Conservation (phyloP, 164 flowering plant genomes). For the Annona cherimola region DNA sequence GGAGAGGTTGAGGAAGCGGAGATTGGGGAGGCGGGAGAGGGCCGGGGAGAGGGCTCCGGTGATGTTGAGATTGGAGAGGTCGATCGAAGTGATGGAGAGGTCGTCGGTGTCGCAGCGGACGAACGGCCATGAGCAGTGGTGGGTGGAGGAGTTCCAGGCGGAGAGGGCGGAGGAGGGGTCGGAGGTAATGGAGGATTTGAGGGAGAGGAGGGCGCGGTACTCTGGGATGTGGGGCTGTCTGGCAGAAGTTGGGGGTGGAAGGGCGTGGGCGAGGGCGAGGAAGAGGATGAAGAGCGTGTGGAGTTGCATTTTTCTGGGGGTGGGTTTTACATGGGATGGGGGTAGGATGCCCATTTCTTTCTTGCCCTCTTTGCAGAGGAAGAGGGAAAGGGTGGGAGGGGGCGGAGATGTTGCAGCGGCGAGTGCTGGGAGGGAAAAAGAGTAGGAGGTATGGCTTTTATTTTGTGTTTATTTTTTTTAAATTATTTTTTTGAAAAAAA, state of each 20-base stretch:
- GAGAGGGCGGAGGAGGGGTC: constrained; percentile 47
- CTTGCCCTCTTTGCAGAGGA: neutral
- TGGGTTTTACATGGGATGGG: neutral
- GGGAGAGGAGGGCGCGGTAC: constrained; percentile 48
- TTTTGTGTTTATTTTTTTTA: neutral
- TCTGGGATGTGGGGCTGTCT: constrained; percentile 36
- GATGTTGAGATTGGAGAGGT: constrained; percentile 57
- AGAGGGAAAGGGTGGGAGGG: constrained; percentile 2
- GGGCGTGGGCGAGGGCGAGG: constrained; percentile 14
- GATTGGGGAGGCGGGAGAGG: constrained; percentile 41
- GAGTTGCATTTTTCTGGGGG: constrained; percentile 17
- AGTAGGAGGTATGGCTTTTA: neutral
- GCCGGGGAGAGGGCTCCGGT: constrained; percentile 57
- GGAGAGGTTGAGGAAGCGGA: constrained; percentile 49
- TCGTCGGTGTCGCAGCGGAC: constrained; percentile 50
- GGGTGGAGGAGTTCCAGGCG: constrained; percentile 51
- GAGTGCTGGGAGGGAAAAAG: neutral
- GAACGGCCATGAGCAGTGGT: constrained; percentile 63
- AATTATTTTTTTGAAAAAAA: neutral
- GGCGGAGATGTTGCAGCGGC: neutral
- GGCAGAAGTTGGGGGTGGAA: constrained; percentile 14
- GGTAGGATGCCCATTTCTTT: neutral
- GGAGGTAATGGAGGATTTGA: constrained; percentile 54
- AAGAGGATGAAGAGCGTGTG: constrained; percentile 19
- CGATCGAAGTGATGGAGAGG: constrained; percentile 52